Evolutionary conservation across 257 asterid species (phyloP).

Genomic region (Scutellaria baicalensis): DNA sequence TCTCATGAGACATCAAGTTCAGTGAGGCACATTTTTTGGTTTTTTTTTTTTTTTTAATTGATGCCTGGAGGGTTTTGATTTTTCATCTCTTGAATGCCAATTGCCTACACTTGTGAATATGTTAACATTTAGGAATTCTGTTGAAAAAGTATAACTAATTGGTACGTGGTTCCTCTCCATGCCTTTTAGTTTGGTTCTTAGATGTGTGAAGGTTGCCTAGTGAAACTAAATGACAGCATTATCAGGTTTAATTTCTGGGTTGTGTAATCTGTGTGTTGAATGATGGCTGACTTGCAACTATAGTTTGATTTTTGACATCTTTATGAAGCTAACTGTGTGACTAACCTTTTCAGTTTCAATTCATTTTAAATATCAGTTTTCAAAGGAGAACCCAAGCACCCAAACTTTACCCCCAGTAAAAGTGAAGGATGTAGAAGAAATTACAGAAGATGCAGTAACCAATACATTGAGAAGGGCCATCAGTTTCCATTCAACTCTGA

Average conservation of each 20-base stretch:
- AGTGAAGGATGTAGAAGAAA: constrained; percentile 59
- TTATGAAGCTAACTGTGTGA: constrained; percentile 1
- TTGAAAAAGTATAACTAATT: neutral
- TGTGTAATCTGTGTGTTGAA: neutral
- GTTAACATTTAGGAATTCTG: neutral
- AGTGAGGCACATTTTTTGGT: neutral
- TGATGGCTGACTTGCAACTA: neutral
- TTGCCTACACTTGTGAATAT: too few relatives aligned
- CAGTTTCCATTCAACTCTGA: constrained; percentile 71
- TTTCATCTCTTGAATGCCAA: too few relatives aligned
- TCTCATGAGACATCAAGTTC: constrained; percentile 86
- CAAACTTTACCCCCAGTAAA: constrained; percentile 56
- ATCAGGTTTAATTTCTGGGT: neutral
- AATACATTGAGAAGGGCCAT: constrained; percentile 75
- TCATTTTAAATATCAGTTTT: constrained; percentile 39
- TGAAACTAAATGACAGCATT: neutral
- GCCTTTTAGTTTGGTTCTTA: neutral
- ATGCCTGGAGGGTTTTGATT: too few relatives aligned
- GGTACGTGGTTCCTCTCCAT: neutral
- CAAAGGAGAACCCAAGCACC: constrained; percentile 64
- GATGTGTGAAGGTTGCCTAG: neutral
- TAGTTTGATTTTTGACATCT: neutral
- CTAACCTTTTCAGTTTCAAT: constrained; percentile 12
- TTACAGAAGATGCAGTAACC: constrained; percentile 72
- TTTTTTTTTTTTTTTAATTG: neutral